phyloP scores from a whole-genome alignment of 1,139 yeast species.

The Casaregolazyma lundiana region DNA sequence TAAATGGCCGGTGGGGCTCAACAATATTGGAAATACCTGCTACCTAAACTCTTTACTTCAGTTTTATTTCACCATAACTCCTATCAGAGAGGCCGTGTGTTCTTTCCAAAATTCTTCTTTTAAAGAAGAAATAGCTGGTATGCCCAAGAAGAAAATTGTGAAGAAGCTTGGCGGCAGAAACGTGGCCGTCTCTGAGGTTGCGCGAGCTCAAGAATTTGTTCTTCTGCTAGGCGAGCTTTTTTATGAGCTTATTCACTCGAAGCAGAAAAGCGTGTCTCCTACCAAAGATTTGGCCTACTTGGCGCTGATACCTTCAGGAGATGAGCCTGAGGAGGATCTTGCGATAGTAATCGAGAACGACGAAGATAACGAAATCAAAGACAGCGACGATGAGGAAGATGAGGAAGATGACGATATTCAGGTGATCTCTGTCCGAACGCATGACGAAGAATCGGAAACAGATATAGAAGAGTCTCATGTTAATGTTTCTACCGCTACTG shows the following conservation, averaged over 20 bases:
- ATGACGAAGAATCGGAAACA: constrained; percentile 7
- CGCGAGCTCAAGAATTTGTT: constrained; percentile 76
- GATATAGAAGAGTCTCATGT: constrained; percentile 8
- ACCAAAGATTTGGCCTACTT: constrained; percentile 79
- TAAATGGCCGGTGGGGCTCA: constrained; percentile 75
- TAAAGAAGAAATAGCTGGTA: constrained; percentile 22
- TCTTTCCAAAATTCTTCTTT: constrained; percentile 42
- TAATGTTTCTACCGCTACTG: not conserved
- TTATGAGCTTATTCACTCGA: constrained; percentile 60
- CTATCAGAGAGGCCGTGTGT: constrained; percentile 65
- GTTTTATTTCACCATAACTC: constrained; percentile 80
- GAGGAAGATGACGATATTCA: constrained; percentile 10
- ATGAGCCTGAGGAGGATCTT: constrained; percentile 17
- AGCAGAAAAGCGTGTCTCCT: constrained; percentile 68
- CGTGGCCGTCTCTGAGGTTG: constrained; percentile 68
- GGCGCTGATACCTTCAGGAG: constrained; percentile 53
- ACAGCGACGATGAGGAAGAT: constrained; percentile 12
- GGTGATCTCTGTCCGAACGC: constrained; percentile 1
- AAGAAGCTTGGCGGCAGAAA: constrained; percentile 78
- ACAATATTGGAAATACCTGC: constrained; percentile 93
- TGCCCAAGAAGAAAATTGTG: constrained; percentile 19
- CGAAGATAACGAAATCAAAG: constrained; percentile 17
- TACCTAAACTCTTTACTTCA: constrained; percentile 86
- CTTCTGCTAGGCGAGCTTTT: constrained; percentile 67
- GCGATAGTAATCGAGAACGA: constrained; percentile 13